phyloP scores from a whole-genome alignment of 495 filamentous ascomycete genomes.

The Delitschia confertaspora region DNA sequence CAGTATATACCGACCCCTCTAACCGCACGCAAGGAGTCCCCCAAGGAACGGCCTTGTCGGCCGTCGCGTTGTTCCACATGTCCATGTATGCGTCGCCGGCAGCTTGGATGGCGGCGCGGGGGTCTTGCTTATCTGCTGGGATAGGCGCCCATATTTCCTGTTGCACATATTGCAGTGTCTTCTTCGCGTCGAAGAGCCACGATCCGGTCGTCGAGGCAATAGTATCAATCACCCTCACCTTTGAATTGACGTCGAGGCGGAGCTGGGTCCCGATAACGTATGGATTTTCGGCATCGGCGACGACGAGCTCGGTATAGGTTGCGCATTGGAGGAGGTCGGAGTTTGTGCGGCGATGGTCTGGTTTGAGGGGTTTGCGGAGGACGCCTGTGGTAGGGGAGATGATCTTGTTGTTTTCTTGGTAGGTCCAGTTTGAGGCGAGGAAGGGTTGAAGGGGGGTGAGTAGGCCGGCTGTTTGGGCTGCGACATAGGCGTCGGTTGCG shows the following conservation, averaged over 20 bases:
- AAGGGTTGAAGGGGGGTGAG: conserved; percentile 1
- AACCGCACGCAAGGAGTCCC: conserved; percentile 31
- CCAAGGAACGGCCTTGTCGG: conserved; percentile 40
- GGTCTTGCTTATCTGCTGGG: conserved; percentile 37
- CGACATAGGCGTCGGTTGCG: conserved; percentile 10
- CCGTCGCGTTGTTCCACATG: conserved; percentile 36
- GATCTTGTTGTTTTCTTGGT: conserved; percentile 13
- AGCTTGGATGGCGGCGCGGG: conserved; percentile 40
- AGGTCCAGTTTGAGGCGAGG: conserved; percentile 8
- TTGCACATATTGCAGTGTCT: conserved; percentile 40
- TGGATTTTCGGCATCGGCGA: conserved; percentile 1
- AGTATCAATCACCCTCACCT: conserved; percentile 31
- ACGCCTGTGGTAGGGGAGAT: not conserved
- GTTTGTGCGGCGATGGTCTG: conserved; percentile 21
- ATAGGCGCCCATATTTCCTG: conserved; percentile 41
- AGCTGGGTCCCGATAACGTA: conserved; percentile 19
- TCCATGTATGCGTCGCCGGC: conserved; percentile 44
- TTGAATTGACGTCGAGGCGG: conserved; percentile 34
- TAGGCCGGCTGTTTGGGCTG: conserved; percentile 11
- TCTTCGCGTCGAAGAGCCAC: conserved; percentile 46
- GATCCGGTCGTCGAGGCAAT: conserved; percentile 39
- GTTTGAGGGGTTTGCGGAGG: conserved; percentile 12
- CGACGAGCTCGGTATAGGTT: conserved; percentile 22
- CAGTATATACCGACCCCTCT: conserved; percentile 12
- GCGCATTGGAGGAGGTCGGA: conserved; percentile 19